Evolutionary conservation across 768 basidiomycete genomes (phyloP), one percentile per base, ranked within the genome.

Genomic region (Fomitopsis pulvina): DNA sequence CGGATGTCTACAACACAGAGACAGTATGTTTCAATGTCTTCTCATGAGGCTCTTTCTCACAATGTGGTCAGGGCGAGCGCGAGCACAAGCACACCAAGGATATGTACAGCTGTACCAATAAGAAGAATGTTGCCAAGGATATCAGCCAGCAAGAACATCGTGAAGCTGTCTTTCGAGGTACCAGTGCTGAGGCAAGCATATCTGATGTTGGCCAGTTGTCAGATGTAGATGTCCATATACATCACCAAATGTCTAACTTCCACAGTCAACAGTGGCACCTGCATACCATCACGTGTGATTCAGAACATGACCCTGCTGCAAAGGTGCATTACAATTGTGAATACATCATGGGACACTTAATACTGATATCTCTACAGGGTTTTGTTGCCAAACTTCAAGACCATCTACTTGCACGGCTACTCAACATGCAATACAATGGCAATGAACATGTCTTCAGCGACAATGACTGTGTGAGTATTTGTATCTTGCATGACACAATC

Each of bases 11-110:
- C 22, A 55, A 43, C 9, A 67, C 66, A 4, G 59, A 66, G 32
- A 43, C 47, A 2, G 66, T 67, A 47, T 42, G 11, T 16, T 22
- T 16, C 18, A 25, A 8, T 46, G 11, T 30, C 11, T 4, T 28
- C 47, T 22, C 18, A 7, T 10, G 12, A 11, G 11, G 25, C 40
- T 49, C 4, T 21, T 18, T 29, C 32, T 6, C 29, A 26, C 3
- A 14, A 42, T 48, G 1, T 5, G 34, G 7, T 14, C 45, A 74
- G 72, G 65, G 68, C 2, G 72, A 75, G 50, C 60, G 63, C 0
- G 63, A 72, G 50, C 73, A 77, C 44, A 51, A 59, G 0, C 52
- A 43, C 0, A 58, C 71, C 9, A 77, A 79, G 57, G 53, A 48
- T 0, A 58, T 71, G 25, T 77, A 74, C 39, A 48, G 48, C 0